Conservation (phyloP, 2,329 filamentous ascomycete genomes). For the Claviceps citrina region DNA sequence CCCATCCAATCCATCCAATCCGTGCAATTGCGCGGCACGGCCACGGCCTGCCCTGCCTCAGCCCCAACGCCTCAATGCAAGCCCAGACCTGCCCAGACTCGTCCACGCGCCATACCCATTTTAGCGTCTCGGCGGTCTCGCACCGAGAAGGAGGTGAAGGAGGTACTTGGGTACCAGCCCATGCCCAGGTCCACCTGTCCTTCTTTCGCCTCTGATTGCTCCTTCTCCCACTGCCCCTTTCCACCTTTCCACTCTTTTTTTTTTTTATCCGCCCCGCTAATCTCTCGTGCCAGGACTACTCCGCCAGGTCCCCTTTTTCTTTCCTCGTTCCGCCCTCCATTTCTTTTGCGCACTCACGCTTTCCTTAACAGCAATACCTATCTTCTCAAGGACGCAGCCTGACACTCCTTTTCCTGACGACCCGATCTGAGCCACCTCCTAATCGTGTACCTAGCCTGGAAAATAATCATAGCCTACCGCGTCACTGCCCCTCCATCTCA, state of each 20-base stretch:
- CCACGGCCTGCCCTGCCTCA: no score
- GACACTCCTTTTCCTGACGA: background rate
- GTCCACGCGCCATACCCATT: no score
- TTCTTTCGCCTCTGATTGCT: background rate
- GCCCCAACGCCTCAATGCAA: no score
- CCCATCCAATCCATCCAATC: no score
- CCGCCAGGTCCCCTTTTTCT: no score
- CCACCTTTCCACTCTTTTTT: no score
- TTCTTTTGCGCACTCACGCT: background rate
- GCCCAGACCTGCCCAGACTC: no score
- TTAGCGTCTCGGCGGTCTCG: no score
- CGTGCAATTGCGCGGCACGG: no score
- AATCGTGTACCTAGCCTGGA: background rate
- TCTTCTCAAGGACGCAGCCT: background rate
- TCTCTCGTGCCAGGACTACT: background rate
- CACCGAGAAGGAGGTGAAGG: no score
- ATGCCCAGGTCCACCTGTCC: background rate
- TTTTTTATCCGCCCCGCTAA: background rate
- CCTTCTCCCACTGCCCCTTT: background rate
- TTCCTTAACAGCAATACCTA: background rate
- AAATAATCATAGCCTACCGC: no score
- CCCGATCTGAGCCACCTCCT: background rate
- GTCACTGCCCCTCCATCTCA: background rate
- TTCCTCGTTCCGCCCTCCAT: no score
- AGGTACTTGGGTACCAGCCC: background rate